Base-by-base conservation (phyloP, 2,329 filamentous ascomycete genomes). In the Amesomyces nigricolor region DNA sequence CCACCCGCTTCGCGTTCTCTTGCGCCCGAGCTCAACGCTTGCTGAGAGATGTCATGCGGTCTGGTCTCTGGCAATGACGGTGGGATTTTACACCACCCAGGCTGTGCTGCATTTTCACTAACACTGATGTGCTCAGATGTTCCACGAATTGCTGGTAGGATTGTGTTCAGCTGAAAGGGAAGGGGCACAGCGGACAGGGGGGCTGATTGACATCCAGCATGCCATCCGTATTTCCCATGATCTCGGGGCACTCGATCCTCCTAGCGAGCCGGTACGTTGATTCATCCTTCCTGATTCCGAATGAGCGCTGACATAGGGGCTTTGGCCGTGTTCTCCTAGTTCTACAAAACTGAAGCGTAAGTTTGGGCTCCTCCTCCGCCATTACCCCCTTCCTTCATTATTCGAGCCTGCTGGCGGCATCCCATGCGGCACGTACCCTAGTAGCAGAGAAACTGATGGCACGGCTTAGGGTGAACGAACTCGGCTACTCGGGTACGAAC, bases 121-220 rank as follows among this genome's bases (percentile, higher is more conserved):
- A 54, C 38, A 7, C 4, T 7, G 1, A n/a, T 26, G 5, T 9
- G 10, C 19, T 5, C 17, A 56, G 53, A 44, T 56, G 22, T 14
- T 52, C 3, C 54, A 56, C 11, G 44, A 56, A 22, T 3, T 56
- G 7, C 51, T 56, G 44, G 53, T 19, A 51, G 48, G 53, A 14
- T 2, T 30, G 11, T 11, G 8, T 32, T 26, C n/a, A 26, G 5
- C 10, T 29, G 13, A 16, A 5, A 7, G n/a, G 16, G 6, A 5
- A 7, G n/a, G 16, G 6, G 32, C n/a, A 11, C 9, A 9, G 26
- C 5, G 14, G 29, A 3, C 29, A 6, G 29, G 6, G 6, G 4
- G 5, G 22, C 22, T 26, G 4, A 16, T 30, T 53, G 32, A 46
- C 13, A 10, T 7, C 13, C 30, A 54, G 53, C 53, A 55, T 26